phyloP scores from a whole-genome alignment of 495 filamentous ascomycete species.

The Pseudoneurospora amorphoporcata region DNA sequence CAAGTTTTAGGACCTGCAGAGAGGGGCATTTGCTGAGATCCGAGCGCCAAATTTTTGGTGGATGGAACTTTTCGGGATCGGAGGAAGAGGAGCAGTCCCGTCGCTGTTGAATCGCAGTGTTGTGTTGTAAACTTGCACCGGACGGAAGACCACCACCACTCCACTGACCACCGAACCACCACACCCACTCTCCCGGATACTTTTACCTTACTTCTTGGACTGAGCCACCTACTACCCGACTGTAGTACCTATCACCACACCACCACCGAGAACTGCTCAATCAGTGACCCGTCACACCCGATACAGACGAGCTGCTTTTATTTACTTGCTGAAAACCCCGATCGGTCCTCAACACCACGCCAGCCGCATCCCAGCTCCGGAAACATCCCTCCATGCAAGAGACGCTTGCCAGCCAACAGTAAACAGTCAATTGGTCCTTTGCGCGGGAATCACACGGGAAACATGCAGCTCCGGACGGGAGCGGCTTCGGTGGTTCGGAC shows the following conservation, averaged over 20 bases:
- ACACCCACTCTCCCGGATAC: neutral
- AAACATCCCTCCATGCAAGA: neutral
- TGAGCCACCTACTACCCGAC: neutral
- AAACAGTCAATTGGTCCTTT: conserved; percentile 17
- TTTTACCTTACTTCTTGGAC: neutral
- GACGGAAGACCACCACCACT: neutral
- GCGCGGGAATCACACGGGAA: conserved; percentile 8
- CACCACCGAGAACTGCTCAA: neutral
- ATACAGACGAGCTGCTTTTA: neutral
- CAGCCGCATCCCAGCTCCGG: neutral
- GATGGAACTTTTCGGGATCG: conserved; percentile 22
- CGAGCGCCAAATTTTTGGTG: conserved; percentile 10
- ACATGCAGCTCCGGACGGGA: conserved; percentile 34
- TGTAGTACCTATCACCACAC: neutral
- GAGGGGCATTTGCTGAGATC: neutral
- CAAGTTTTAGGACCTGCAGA: neutral
- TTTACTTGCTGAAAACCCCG: neutral
- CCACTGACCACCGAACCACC: neutral
- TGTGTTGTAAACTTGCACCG: neutral
- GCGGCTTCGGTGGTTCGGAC: conserved; percentile 21
- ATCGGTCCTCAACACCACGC: neutral
- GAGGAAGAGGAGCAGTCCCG: neutral
- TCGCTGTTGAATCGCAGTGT: neutral
- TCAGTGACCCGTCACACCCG: neutral
- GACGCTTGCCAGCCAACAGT: conserved; percentile 2